These are phyloP conservation scores for Hordeum pubiflorum DNA, from an alignment of 202 grass and related monocot genomes.

Conservation along the genomic window DNA sequence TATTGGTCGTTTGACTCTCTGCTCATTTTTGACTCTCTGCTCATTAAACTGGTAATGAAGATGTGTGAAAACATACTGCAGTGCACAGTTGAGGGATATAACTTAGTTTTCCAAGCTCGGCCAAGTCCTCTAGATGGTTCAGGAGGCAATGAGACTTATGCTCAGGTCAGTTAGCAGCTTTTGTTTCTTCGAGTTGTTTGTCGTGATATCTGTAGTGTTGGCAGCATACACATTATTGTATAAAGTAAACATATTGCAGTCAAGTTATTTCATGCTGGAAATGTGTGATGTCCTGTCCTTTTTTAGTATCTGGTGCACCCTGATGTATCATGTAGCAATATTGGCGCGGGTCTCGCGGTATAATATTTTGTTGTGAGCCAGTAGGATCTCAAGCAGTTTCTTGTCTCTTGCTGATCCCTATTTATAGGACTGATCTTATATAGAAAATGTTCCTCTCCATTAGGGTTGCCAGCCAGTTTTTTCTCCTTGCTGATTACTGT, in stretches of 20 bases:
- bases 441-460: too few relatives aligned
- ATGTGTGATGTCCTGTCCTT: neutral
- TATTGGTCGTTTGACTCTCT: conserved; percentile 22
- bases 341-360: neutral
- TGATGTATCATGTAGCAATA: neutral
- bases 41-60: conserved; percentile 15
- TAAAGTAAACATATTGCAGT: neutral
- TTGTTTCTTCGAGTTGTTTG: conserved; percentile 1
- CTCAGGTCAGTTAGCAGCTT: conserved; percentile 38
- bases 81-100: conserved; percentile 79
- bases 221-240: neutral
- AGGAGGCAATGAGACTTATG: conserved; percentile 51
- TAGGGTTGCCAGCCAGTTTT: too few relatives aligned
- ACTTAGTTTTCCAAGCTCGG: conserved; percentile 53
- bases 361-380: neutral
- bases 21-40: conserved; percentile 20
- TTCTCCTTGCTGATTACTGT: neutral
- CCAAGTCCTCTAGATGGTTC: conserved; percentile 40
- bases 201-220: conserved; percentile 9
- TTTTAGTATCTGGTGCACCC: neutral
- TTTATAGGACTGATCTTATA: too few relatives aligned
- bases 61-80: conserved; percentile 39
- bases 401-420: too few relatives aligned
- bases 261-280: neutral
- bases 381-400: neutral